Conservation (phyloP, 495 filamentous ascomycete genomes). For the Barbatosphaeria neglecta region DNA sequence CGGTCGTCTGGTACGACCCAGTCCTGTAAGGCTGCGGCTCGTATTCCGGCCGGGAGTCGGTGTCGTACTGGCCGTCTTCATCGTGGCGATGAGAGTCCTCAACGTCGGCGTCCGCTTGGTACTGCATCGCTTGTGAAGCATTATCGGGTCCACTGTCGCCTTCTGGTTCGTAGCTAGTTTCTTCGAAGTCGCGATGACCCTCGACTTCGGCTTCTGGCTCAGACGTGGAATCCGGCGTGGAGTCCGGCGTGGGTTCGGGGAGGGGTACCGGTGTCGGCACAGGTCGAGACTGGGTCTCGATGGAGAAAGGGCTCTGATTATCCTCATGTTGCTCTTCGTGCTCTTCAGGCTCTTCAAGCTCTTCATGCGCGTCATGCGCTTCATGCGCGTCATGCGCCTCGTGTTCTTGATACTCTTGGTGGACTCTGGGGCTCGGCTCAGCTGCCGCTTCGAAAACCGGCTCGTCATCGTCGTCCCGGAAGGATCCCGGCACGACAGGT, state of each 20-base stretch:
- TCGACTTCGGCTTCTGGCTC: background rate
- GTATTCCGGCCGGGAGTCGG: background rate
- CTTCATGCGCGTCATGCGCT: too few relatives aligned
- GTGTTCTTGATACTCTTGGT: too few relatives aligned
- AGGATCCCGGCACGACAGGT: constrained; percentile 3
- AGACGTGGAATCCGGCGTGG: background rate
- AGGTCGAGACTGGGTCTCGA: constrained; percentile 1
- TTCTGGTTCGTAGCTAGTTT: background rate
- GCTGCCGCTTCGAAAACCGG: background rate
- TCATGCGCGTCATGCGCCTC: too few relatives aligned
- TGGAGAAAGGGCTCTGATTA: too few relatives aligned
- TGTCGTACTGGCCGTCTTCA: constrained; percentile 25
- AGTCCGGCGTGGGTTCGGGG: background rate
- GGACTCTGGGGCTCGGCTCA: constrained; percentile 5
- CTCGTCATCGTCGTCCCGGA: background rate
- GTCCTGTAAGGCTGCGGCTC: background rate
- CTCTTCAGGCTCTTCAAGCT: too few relatives aligned
- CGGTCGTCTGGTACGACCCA: constrained; percentile 1
- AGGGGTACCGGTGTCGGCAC: background rate
- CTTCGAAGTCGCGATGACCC: background rate
- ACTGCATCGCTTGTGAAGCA: constrained; percentile 15
- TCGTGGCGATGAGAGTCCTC: constrained; percentile 18
- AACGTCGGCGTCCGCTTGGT: constrained; percentile 23
- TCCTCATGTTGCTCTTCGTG: too few relatives aligned
- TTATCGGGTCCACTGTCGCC: background rate